Evolutionary conservation across 1,284 basidiomycete genomes (phyloP).

Genomic region (Microbotryum saponariae): DNA sequence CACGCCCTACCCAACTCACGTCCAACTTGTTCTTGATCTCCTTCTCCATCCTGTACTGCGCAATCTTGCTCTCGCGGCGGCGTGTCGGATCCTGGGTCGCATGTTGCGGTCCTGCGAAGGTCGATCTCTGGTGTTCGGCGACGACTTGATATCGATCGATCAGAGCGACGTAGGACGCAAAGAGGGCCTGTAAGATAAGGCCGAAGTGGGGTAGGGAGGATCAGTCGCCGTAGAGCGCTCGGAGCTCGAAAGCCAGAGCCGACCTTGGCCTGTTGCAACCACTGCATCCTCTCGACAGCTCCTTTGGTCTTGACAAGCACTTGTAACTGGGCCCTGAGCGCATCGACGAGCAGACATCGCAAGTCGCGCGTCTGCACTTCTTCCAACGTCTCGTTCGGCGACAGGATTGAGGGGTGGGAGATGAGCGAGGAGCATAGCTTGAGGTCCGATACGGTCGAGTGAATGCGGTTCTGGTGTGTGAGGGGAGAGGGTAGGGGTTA

Average conservation of each 20-base stretch:
- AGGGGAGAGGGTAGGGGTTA: background rate
- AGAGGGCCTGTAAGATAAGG: constrained; percentile 41
- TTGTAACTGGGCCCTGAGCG: constrained; percentile 63
- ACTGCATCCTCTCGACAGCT: constrained; percentile 53
- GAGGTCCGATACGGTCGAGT: constrained; percentile 29
- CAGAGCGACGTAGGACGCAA: constrained; percentile 51
- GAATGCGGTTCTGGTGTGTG: constrained; percentile 8
- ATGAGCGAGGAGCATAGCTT: constrained; percentile 37
- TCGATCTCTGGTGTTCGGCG: constrained; percentile 49
- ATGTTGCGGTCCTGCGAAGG: constrained; percentile 13
- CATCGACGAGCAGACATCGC: constrained; percentile 70
- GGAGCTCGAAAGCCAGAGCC: constrained; percentile 34
- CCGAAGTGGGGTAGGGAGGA: no score
- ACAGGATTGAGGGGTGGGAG: constrained; percentile 61
- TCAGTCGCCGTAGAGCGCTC: background rate
- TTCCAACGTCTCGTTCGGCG: constrained; percentile 72
- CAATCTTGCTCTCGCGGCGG: constrained; percentile 75
- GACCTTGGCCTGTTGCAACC: constrained; percentile 57
- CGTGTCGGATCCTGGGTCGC: constrained; percentile 52
- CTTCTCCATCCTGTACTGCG: constrained; percentile 75
- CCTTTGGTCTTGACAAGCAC: constrained; percentile 56
- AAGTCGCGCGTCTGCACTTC: constrained; percentile 76
- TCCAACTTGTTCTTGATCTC: constrained; percentile 62
- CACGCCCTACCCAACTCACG: constrained; percentile 43
- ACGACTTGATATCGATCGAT: constrained; percentile 65